Evolutionary conservation across 106 monocot species (phyloP).

Genomic region (Agapanthus africanus): DNA sequence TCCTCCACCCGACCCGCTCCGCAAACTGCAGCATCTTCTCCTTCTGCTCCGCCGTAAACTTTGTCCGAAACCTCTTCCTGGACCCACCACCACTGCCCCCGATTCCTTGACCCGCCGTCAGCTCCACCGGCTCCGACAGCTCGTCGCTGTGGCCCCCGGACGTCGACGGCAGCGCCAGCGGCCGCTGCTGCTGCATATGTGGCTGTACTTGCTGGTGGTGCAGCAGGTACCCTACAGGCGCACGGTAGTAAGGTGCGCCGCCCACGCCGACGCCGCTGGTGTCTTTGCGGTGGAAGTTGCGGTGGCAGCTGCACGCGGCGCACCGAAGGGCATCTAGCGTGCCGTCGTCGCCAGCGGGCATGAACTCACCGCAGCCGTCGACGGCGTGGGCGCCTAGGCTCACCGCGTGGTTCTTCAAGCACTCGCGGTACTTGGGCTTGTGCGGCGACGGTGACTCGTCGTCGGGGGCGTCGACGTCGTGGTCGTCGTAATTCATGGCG

Average conservation of each 20-base stretch:
- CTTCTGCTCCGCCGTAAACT: conserved; percentile 84
- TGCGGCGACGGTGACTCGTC: not conserved
- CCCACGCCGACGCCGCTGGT: not conserved
- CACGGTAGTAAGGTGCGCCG: not conserved
- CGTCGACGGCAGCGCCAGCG: not conserved
- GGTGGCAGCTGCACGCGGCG: conserved; percentile 72
- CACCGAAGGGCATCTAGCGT: conserved; percentile 51
- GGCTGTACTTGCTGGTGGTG: not conserved
- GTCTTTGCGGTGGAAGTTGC: conserved; percentile 76
- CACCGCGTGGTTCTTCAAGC: conserved; percentile 59
- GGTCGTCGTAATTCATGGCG: conserved; percentile 10
- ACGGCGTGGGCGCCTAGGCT: conserved; percentile 44
- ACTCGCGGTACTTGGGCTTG: conserved; percentile 30
- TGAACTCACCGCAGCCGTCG: conserved; percentile 67
- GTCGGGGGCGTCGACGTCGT: not conserved
- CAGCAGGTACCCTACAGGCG: conserved; percentile 3
- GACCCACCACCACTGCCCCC: conserved; percentile 8
- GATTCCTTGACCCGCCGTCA: conserved; percentile 15
- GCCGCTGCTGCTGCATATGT: conserved; percentile 10
- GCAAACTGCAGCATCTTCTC: conserved; percentile 81
- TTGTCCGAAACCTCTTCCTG: conserved; percentile 73
- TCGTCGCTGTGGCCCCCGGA: conserved; percentile 11
- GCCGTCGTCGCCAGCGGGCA: conserved; percentile 52
- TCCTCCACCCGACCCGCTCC: conserved; percentile 71
- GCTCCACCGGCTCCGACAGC: conserved; percentile 50